Evolutionary conservation across 1,139 yeast species (phyloP).

Genomic region (Yamadazyma dushanensis): DNA sequence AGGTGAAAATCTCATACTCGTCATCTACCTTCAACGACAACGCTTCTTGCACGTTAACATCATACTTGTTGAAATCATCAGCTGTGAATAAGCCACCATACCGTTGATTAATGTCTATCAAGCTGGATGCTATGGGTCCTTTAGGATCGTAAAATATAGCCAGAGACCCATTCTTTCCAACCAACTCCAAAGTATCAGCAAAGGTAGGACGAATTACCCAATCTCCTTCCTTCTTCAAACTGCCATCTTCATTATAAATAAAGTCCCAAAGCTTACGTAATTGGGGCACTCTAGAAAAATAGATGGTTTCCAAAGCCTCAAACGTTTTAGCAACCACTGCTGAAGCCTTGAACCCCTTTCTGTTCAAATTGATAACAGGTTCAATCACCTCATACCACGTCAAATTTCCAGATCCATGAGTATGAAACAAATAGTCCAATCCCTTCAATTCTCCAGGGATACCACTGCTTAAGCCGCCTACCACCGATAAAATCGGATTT

Average conservation of each 20-base stretch:
- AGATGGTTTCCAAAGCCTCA: conserved; percentile 22
- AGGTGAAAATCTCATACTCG: conserved; percentile 57
- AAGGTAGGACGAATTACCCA: conserved; percentile 54
- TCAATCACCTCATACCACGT: conserved; percentile 71
- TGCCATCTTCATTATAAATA: conserved; percentile 35
- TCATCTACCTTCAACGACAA: conserved; percentile 39
- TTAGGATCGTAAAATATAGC: conserved; percentile 80
- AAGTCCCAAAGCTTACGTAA: conserved; percentile 54
- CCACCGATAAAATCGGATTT: conserved; percentile 46
- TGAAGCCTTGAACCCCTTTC: conserved; percentile 65
- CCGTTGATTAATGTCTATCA: conserved; percentile 45
- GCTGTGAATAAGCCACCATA: conserved; percentile 63
- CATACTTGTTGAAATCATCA: conserved; percentile 66
- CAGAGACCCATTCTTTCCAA: conserved; percentile 75
- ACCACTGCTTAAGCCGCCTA: conserved; percentile 85
- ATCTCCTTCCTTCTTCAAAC: conserved; percentile 55
- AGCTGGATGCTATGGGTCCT: conserved; percentile 65
- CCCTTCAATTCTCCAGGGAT: conserved; percentile 92
- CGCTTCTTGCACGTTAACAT: conserved; percentile 57
- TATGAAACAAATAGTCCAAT: conserved; percentile 54
- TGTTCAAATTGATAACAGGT: conserved; percentile 73
- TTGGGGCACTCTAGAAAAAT: conserved; percentile 29
- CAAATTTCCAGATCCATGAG: conserved; percentile 70
- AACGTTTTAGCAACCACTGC: conserved; percentile 43
- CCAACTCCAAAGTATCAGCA: conserved; percentile 64